Conservation (phyloP, 129 eudicot genomes). For the Solidago caesia region DNA sequence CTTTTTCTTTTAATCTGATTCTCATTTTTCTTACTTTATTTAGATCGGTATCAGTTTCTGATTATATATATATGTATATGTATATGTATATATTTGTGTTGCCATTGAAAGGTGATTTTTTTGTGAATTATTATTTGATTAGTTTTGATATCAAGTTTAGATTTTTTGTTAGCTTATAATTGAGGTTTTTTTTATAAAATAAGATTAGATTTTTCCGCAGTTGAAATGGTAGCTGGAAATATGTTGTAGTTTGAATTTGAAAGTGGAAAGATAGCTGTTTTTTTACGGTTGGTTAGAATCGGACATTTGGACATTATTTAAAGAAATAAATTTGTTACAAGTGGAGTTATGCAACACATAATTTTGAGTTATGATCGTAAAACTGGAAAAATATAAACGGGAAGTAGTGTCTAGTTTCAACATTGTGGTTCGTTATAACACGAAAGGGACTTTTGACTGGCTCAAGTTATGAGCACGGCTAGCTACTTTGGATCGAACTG, state of each 20-base stretch:
- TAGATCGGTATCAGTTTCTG: slow-evolving; percentile 22
- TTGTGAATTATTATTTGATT: slow-evolving; percentile 15
- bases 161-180: no score
- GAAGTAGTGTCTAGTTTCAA: no score
- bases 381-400: no score
- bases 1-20: slow-evolving; percentile 14
- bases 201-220: background rate
- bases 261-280: background rate
- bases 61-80: background rate
- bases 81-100: background rate
- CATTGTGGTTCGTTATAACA: no score
- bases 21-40: slow-evolving; percentile 15
- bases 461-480: no score
- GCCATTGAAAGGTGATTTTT: slow-evolving; percentile 1
- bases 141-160: slow-evolving; percentile 13
- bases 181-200: background rate
- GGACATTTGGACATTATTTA: background rate
- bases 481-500: no score
- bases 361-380: no score
- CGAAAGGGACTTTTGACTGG: no score
- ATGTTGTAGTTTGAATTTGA: slow-evolving; percentile 16
- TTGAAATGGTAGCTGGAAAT: background rate
- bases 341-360: background rate
- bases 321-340: no score
- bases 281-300: background rate